Evolutionary conservation across 495 filamentous ascomycete species (phyloP).

Genomic region (Xanthoparmelia taractica): DNA sequence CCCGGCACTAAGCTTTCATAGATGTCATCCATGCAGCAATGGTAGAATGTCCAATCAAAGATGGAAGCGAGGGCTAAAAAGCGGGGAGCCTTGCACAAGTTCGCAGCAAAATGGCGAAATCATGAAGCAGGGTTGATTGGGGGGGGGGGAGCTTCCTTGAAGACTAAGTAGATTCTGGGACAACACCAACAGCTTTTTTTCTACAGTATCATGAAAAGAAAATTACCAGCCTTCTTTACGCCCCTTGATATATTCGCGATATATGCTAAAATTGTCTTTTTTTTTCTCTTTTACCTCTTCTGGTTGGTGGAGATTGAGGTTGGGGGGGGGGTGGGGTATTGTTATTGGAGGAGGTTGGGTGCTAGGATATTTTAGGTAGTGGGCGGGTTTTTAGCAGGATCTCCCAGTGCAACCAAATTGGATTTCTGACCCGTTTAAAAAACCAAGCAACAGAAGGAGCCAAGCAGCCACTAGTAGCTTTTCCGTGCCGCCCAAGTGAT

Average conservation of each 20-base stretch:
- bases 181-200: not conserved
- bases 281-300: not conserved
- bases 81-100: not conserved
- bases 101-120: not conserved
- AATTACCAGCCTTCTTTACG: not conserved
- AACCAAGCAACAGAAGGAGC: no score
- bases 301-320: not conserved
- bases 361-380: not conserved
- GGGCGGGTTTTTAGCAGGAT: not conserved
- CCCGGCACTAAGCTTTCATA: not conserved
- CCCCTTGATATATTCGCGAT: not conserved
- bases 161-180: not conserved
- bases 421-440: not conserved
- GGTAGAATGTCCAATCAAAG: not conserved
- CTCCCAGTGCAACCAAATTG: conserved; percentile 1
- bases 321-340: not conserved
- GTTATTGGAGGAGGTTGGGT: not conserved
- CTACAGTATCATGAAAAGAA: no score
- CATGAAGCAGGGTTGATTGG: not conserved
- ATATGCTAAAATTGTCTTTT: not conserved
- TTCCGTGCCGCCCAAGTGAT: conserved; percentile 20
- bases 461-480: conserved; percentile 7
- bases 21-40: not conserved
- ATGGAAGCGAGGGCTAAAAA: not conserved
- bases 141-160: not conserved